Evolutionary conservation across 2,329 filamentous ascomycete species (phyloP), one percentile per base, ranked within the genome.

Genomic region (Colletotrichum sojae): DNA sequence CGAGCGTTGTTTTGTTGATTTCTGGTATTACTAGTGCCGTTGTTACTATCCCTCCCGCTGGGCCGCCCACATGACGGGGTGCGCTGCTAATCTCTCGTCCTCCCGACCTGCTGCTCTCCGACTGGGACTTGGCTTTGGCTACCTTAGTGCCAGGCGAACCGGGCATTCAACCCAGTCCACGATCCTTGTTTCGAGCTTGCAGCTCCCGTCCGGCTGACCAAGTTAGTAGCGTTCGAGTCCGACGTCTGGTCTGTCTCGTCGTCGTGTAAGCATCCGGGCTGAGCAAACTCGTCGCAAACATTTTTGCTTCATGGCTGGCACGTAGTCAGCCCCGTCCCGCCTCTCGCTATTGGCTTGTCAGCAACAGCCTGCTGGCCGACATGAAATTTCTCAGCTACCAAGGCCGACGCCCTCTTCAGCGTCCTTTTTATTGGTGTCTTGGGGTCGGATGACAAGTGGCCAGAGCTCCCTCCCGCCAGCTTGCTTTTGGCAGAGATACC

Each of bases 401-500:
- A 40, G 60, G 22, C 43, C 36, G 13, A 18, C 49, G 51, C 3
- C 43, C 18, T 61, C 46, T 46, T 63, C 60, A 45, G 51, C 51
- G 31, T 36, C 31, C 18, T 39, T 53, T 15, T 53, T 15, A 36
- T 20, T 53, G 48, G 25, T 40, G 43, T 48, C 22, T 36, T 40
- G 43, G 40, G 54, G 31, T 63, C 49, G 52, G 60, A 63, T 63
- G 60, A 49, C 27, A 25, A 63, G 60, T 63, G 60, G 60, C 52
- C 60, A 63, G 43, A 63, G 60, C 60, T 63, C 43, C 52, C 60
- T 63, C 43, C 52, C 25, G 27, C 60, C 52, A 63, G 60, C 60
- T 63, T 55, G 52, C 52, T 63, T 63, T 62, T 62, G 49, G 60
- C 60, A 55, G 46, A 40, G 39, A 63, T 22, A 39, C 49, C 40